Base-by-base conservation (phyloP, 129 eudicot species). In the Centaurea solstitialis region DNA sequence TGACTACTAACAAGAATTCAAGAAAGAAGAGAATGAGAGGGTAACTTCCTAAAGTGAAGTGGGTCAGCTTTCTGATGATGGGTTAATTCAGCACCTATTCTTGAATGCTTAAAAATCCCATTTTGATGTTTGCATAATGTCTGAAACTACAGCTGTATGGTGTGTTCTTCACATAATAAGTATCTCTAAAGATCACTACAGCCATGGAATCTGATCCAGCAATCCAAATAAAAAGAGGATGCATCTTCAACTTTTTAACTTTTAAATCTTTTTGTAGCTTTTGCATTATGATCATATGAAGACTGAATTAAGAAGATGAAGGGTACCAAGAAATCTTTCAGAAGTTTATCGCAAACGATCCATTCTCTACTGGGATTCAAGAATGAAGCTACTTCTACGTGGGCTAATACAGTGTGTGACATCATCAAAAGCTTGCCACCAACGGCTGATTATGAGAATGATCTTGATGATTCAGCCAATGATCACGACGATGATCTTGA, bases 361-460 rank as follows among this genome's bases (percentile, higher is more conserved):
- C 78, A 83, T 83, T 83, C 86, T 26, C 78, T 83, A 4, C 13
- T 83, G 61, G 82, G 86, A 77, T 83, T 83, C 79, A 83, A 77
- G 74, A 83, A 35, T 2, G 82, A 83, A 64, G 33, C 78, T 3
- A 71, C 78, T 33, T 77, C 86, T 5, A 70, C 79, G 4, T 83
- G 86, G 86, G 82, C 79, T 62, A 71, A 83, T 13, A 83, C 86
- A 0, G 86, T 83, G 9, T 72, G 74, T 72, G 86, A 83, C 69
- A 83, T 83, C 41, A 83, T 83, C 74, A 77, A 83, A 83, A 83
- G 79, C 82, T 83, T 83, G 78, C 86, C 86, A 41, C 21, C 82
- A 23, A 83, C 82, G 33, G 86, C 82, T 0, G 86, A 83, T 28
- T 83, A 83, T 22, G 86, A 83, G 43, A 77, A 83, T 40, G 82